A percentile compares a stretch with the other conserved stretches of the same genome.
These are phyloP conservation scores for Ramaria rubella DNA, from an alignment of 768 basidiomycete species.

Conservation along the genomic window DNA sequence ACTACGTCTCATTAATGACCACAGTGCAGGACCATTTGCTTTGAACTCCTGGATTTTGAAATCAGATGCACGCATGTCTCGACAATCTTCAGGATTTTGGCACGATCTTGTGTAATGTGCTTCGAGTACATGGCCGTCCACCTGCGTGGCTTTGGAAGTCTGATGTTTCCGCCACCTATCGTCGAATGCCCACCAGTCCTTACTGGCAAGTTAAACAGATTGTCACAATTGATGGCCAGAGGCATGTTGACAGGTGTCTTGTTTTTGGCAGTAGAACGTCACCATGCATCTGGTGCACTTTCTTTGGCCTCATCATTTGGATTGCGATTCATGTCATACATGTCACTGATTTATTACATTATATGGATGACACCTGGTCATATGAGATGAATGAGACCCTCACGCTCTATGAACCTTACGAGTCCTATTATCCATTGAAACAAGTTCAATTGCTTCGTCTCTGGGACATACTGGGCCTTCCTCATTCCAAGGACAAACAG, in stretches of 20 bases:
- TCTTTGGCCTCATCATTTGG: constrained; percentile 32
- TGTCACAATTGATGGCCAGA: constrained; percentile 14
- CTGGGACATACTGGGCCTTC: constrained; percentile 36
- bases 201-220: constrained; percentile 38
- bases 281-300: constrained; percentile 22
- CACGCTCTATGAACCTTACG: constrained; percentile 27
- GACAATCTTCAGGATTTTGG: constrained; percentile 20
- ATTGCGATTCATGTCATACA: constrained; percentile 22
- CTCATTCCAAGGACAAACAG: constrained; percentile 36
- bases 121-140: constrained; percentile 14
- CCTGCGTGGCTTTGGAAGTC: too few species aligned
- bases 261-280: constrained; percentile 28
- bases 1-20: constrained; percentile 27
- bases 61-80: constrained; percentile 3
- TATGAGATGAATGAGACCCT: constrained; percentile 14
- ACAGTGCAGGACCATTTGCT: constrained; percentile 24
- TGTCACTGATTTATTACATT: constrained; percentile 20
- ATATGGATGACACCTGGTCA: constrained; percentile 23
- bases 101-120: constrained; percentile 17
- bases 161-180: constrained; percentile 34
- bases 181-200: constrained; percentile 30
- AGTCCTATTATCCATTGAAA: constrained; percentile 19
- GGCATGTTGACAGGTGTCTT: constrained; percentile 27
- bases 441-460: constrained; percentile 32
- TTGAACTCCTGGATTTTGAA: constrained; percentile 24